Base-by-base conservation (phyloP, 2,329 filamentous ascomycete genomes). In the Penicillium sp. region DNA sequence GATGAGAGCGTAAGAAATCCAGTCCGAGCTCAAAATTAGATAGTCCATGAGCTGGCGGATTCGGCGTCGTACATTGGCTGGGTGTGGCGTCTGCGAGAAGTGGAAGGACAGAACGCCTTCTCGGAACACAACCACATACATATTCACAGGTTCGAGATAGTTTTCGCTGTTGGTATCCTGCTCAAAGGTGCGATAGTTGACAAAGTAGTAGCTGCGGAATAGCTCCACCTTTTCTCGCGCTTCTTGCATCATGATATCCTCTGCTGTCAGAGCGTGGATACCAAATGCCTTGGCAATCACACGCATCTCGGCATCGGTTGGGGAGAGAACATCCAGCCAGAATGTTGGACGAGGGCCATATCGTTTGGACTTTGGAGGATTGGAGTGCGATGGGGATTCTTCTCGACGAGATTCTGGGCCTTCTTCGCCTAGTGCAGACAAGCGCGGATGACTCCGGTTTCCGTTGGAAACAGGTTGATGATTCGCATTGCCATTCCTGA, bases 1-100 rank as follows among this genome's bases (percentile, higher is more conserved):
- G 54, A 97, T 96, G 56, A 96, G 86, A 39, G 90, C 93, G 63
- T 98, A 98, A 6, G 89, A 95, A 58, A 98, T 96, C 93, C 93
- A 98, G 67, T 98, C 93, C 0, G 91, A 88, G 38, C 87, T 91
- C 10, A 97, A 76, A 35, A 95, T 87, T 59, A 97, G 79, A 67
- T 95, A 98, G 68, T 98, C 93, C 55, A 87, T 87, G 38, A 98
- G 73, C 67, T 98, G 93, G 9, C 93, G 86, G 62, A 98, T 91
- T 27, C 93, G 84, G 37, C 93, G 82, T 18, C 93, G 87, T 20
- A 98, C 93, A 58, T 98, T 98, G 63, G 93, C 91, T 2, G 91
- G 87, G 68, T 98, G 93, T 8, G 93, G 93, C 6, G 88, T 95
- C 70, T 91, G 84, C n/a, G 86, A 90, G 70, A 95, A 96, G 68